Evolutionary conservation across 2,329 filamentous ascomycete genomes (phyloP).

Genomic region (Xylariaceae sp.): DNA sequence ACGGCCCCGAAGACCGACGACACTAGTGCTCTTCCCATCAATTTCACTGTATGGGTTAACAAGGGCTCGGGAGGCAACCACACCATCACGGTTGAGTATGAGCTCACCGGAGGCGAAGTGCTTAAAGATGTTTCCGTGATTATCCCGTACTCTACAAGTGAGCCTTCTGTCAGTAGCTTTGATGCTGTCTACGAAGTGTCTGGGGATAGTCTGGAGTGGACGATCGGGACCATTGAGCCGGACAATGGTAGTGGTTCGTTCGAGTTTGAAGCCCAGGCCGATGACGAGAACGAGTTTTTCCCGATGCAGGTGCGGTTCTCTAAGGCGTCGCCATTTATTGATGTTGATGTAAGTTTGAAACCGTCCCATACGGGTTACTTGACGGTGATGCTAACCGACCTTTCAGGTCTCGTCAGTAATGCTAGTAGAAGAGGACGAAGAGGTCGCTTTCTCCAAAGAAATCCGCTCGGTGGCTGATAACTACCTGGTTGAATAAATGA

Average conservation of each 20-base stretch:
- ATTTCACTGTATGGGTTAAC: slow-evolving; percentile 97
- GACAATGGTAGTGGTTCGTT: slow-evolving; percentile 81
- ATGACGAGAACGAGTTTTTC: slow-evolving; percentile 93
- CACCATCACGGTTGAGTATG: slow-evolving; percentile 92
- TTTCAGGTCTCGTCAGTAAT: slow-evolving; percentile 61
- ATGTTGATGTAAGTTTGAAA: slow-evolving; percentile 77
- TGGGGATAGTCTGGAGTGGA: slow-evolving; percentile 91
- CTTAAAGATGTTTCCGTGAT: slow-evolving; percentile 80
- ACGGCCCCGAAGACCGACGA: slow-evolving; percentile 77
- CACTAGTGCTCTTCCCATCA: slow-evolving; percentile 77
- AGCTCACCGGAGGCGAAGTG: slow-evolving; percentile 73
- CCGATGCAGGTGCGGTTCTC: slow-evolving; percentile 90
- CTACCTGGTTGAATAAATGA: slow-evolving; percentile 65
- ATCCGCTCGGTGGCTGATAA: slow-evolving; percentile 70
- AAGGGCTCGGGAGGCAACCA: slow-evolving; percentile 74
- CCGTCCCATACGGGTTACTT: neutral
- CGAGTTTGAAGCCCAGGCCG: slow-evolving; percentile 87
- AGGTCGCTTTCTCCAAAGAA: slow-evolving; percentile 78
- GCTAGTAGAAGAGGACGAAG: slow-evolving; percentile 68
- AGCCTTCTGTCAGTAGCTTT: slow-evolving; percentile 86
- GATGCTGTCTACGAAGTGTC: slow-evolving; percentile 92
- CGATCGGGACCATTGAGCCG: slow-evolving; percentile 77
- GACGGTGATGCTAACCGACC: slow-evolving; percentile 24
- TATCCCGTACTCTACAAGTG: slow-evolving; percentile 79
- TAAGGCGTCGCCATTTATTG: slow-evolving; percentile 79